These are phyloP conservation scores for Pyrenophora tritici-repentis DNA, from an alignment of 2,329 filamentous ascomycete species.

Conservation along the genomic window DNA sequence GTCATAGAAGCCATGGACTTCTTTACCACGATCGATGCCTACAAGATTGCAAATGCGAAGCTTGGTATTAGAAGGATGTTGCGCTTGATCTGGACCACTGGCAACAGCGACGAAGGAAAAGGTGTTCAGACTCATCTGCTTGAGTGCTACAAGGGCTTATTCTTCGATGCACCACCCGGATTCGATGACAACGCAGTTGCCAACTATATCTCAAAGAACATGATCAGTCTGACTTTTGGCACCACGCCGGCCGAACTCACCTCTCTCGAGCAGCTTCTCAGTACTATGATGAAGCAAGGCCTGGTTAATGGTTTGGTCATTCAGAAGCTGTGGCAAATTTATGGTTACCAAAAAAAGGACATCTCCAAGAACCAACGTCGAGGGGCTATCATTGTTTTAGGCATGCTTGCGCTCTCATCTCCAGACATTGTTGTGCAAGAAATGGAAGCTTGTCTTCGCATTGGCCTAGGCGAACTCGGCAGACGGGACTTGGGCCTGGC, in stretches of 20 bases:
- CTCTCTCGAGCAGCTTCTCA: constrained; percentile 89
- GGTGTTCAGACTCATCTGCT: constrained; percentile 96
- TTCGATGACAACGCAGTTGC: constrained; percentile 89
- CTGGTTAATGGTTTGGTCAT: constrained; percentile 85
- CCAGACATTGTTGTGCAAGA: constrained; percentile 93
- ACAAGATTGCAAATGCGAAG: constrained; percentile 93
- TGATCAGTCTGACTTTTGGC: constrained; percentile 98
- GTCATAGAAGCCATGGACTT: constrained; percentile 99
- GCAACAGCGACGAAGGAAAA: constrained; percentile 98
- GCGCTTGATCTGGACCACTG: constrained; percentile 97
- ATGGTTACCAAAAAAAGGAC: constrained; percentile 84
- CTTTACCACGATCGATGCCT: constrained; percentile 92
- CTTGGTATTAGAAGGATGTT: constrained; percentile 93
- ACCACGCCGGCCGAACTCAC: constrained; percentile 94
- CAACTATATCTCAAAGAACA: constrained; percentile 95
- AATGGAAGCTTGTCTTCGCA: constrained; percentile 91
- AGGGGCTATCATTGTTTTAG: constrained; percentile 92
- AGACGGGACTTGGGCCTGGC: constrained; percentile 83
- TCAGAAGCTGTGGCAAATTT: constrained; percentile 95
- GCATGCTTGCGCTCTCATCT: constrained; percentile 92
- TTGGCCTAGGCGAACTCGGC: constrained; percentile 82
- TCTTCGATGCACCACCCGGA: constrained; percentile 90
- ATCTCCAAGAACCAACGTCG: constrained; percentile 90
- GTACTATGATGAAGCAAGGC: constrained; percentile 96
- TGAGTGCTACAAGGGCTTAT: constrained; percentile 92